Evolutionary conservation across 1,284 basidiomycete genomes (phyloP).

Genomic region (Cryptococcus wingfieldii): DNA sequence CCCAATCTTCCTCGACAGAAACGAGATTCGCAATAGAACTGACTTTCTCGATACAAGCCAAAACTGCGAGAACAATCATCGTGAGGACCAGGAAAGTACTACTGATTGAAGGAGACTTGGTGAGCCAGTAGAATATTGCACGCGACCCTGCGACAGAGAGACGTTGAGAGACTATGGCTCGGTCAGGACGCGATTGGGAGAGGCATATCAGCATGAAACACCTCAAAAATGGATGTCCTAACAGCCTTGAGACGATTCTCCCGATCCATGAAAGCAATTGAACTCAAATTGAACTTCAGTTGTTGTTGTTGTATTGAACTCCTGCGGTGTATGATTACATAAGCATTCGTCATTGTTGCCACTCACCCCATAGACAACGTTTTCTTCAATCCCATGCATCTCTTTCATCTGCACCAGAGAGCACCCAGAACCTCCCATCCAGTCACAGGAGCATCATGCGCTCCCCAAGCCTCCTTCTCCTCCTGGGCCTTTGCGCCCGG

Average conservation of each 20-base stretch:
- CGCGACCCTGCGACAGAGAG: background rate
- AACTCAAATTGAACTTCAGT: no score
- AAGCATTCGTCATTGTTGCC: no score
- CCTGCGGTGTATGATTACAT: no score
- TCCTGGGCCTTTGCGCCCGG: conserved; percentile 6
- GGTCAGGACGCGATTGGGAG: no score
- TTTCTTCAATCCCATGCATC: no score
- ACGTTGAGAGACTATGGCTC: background rate
- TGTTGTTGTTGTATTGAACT: no score
- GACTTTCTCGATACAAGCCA: background rate
- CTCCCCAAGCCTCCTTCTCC: conserved; percentile 7
- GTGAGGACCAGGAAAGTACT: background rate
- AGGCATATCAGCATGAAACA: no score
- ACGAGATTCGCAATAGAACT: background rate
- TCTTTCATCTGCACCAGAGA: no score
- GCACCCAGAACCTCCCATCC: no score
- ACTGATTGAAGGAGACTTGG: no score
- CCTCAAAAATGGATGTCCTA: background rate
- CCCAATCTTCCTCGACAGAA: background rate
- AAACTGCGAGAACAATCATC: background rate
- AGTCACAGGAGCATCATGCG: conserved; percentile 3
- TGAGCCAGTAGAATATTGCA: background rate
- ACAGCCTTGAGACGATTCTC: background rate
- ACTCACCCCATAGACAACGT: no score
- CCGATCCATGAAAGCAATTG: background rate